A percentile compares a stretch with the other conserved stretches of the same genome.
phyloP scores from a whole-genome alignment of 352 stramenopile genomes.

The Phytophthora cryptogea region DNA sequence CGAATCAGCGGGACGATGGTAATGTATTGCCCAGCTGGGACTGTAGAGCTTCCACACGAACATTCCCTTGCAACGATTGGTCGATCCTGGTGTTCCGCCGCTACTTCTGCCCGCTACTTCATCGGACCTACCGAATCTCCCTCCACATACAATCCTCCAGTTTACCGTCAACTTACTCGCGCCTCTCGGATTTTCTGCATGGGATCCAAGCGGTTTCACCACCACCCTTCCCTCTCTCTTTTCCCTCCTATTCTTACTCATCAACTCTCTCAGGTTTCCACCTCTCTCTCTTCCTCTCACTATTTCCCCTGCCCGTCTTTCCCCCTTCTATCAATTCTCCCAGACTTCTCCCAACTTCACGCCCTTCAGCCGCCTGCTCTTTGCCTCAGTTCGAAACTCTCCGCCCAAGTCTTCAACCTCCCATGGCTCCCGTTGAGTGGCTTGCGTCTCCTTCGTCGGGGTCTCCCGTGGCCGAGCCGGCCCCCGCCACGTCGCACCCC shows the following conservation, averaged over 20 bases:
- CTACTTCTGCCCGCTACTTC: neutral
- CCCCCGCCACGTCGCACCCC: neutral
- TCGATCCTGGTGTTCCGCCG: neutral
- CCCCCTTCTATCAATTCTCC: neutral
- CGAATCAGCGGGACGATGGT: no score
- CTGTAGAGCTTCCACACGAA: neutral
- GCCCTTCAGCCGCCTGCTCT: neutral
- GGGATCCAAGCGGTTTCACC: neutral
- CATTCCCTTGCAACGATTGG: neutral
- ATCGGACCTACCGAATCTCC: neutral
- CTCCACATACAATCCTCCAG: neutral
- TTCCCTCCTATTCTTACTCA: neutral
- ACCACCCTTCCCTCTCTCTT: neutral
- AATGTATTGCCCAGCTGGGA: neutral
- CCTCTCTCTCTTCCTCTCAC: neutral
- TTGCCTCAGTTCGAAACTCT: neutral
- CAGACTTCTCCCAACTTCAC: neutral
- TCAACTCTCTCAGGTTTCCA: neutral
- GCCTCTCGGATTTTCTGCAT: neutral
- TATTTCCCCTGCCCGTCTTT: neutral
- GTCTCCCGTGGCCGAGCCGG: conserved; percentile 6
- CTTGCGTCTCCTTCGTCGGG: conserved; percentile 8
- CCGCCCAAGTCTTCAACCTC: conserved; percentile 1
- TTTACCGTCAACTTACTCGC: neutral
- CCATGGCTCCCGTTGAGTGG: conserved; percentile 18